A percentile compares a stretch with the other conserved stretches of the same genome.
Conservation (phyloP, 2,329 filamentous ascomycete genomes). For the Davidsoniella neocaledoniae region DNA sequence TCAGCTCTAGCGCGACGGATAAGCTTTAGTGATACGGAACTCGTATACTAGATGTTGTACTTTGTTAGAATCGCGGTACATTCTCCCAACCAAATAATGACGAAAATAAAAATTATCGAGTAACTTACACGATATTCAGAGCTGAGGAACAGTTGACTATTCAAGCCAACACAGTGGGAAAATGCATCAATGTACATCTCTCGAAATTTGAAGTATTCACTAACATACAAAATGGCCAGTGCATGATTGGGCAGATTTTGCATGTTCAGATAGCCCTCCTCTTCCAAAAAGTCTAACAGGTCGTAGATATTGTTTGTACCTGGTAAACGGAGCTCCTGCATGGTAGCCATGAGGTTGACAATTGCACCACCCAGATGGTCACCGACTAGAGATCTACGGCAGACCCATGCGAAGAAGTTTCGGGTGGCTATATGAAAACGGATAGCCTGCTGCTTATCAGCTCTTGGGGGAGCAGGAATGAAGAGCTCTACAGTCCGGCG, state of each 20-base stretch:
- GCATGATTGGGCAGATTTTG: constrained; percentile 50
- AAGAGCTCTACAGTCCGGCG: constrained; percentile 39
- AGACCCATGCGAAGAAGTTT: constrained; percentile 60
- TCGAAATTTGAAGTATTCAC: constrained; percentile 45
- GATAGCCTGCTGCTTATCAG: constrained; percentile 37
- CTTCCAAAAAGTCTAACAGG: constrained; percentile 47
- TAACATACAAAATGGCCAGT: constrained; percentile 48
- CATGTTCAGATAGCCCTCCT: constrained; percentile 53
- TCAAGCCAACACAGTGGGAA: constrained; percentile 65
- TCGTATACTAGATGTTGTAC: constrained; percentile 19
- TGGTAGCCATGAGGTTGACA: constrained; percentile 45
- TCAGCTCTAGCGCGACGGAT: constrained; percentile 46
- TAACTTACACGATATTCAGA: constrained; percentile 43
- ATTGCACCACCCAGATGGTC: constrained; percentile 46
- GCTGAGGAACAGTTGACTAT: constrained; percentile 37
- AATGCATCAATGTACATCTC: constrained; percentile 60
- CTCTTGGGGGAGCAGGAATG: constrained; percentile 44
- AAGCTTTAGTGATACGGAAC: constrained; percentile 41
- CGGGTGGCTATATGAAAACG: constrained; percentile 51
- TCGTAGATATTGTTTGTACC: constrained; percentile 41
- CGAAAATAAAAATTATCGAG: too few relatives aligned
- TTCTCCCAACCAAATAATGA: background rate
- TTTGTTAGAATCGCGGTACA: background rate
- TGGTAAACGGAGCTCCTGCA: constrained; percentile 42
- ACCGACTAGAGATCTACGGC: constrained; percentile 49